phyloP scores from a whole-genome alignment of 140 eudicot genomes.

The Erigeron philadelphicus region DNA sequence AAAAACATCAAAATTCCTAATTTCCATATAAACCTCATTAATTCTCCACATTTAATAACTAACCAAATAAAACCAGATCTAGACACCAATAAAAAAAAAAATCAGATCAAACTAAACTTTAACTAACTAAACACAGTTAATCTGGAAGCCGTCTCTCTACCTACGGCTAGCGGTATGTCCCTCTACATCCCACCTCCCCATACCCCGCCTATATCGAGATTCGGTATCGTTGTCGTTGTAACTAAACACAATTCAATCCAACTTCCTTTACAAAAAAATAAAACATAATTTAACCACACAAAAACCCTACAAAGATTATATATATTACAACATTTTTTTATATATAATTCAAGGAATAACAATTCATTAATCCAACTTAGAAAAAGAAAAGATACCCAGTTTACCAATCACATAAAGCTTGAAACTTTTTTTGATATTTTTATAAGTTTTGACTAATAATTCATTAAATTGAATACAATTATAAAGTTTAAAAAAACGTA shows the following conservation, averaged over 20 bases:
- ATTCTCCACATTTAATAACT: slow-evolving; percentile 6
- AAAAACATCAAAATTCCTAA: slow-evolving; percentile 29
- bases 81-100: slow-evolving; percentile 12
- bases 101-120: slow-evolving; percentile 29
- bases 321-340: slow-evolving; percentile 17
- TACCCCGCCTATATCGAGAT: no score
- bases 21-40: background rate
- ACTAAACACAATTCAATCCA: slow-evolving; percentile 30
- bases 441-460: slow-evolving; percentile 18
- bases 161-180: no score
- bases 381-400: slow-evolving; percentile 10
- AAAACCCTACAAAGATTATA: slow-evolving; percentile 27
- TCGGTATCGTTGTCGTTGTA: no score
- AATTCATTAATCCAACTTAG: slow-evolving; percentile 17
- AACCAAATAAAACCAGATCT: slow-evolving; percentile 50
- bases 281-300: slow-evolving; percentile 28
- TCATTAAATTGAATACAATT: background rate
- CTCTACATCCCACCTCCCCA: no score
- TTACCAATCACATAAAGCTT: slow-evolving; percentile 3
- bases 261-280: slow-evolving; percentile 21
- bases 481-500: slow-evolving; percentile 21
- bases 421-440: slow-evolving; percentile 1
- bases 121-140: slow-evolving; percentile 28
- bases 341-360: background rate
- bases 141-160: no score